Base-by-base conservation (phyloP, 257 asterid genomes). In the Eucommia ulmoides region DNA sequence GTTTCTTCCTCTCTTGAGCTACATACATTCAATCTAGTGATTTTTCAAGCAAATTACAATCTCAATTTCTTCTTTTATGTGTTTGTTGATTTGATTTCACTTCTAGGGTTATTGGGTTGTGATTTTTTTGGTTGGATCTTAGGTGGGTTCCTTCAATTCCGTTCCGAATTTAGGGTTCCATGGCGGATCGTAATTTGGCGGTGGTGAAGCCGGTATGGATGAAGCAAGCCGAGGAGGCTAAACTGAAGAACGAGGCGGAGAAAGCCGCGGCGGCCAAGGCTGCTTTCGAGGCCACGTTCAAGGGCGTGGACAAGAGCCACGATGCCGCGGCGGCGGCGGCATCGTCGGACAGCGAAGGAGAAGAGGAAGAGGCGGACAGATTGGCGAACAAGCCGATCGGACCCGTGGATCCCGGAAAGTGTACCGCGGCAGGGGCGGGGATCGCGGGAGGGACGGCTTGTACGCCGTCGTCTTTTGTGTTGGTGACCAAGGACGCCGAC, bases 151-250 rank as follows among this genome's bases (percentile, higher is more conserved):
- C n/a, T n/a, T n/a, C n/a, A n/a, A n/a, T n/a, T n/a, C n/a, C n/a
- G n/a, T n/a, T n/a, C n/a, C n/a, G n/a, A n/a, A 42, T 8, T 38
- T 38, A 38, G 45, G 45, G 6, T 42, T 42, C 19, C 20, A 42
- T 42, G 48, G 48, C 48, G n/a, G 48, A 42, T 42, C 48, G 48
- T 16, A 42, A 42, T 21, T 18, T 15, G 19, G 22, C 79, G 45
- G 72, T 65, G 12, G 68, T 65, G 45, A 84, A 88, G 74, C 80
- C 96, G 48, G 83, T 88, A 64, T 88, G 97, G 97, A 67, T 79
- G 79, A 88, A 84, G 71, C 97, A 85, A 69, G 98, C 98, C 1
- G 98, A 85, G 72, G 94, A 89, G 61, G 96, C 94, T 23, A 89
- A 82, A 78, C 73, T 76, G 24, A 89, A 89, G 66, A 82, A 81